Conservation (phyloP, 768 basidiomycete species). For the Suillus weaverae region DNA sequence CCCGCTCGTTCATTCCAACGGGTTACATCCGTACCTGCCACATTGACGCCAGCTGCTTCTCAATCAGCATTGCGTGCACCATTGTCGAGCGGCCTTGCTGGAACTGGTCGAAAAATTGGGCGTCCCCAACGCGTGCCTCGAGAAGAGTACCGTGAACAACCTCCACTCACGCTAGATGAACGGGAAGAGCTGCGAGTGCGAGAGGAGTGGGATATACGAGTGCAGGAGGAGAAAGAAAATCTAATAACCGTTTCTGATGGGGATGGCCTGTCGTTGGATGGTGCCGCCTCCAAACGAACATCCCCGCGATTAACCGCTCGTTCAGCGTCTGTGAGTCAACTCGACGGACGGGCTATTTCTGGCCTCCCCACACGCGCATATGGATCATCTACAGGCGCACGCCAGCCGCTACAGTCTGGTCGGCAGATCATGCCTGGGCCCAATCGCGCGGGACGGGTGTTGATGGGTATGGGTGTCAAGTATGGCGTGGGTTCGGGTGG, state of each 20-base stretch:
- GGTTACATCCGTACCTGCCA: slow-evolving; percentile 59
- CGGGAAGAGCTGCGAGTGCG: slow-evolving; percentile 34
- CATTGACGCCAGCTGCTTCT: slow-evolving; percentile 28
- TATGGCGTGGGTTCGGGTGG: slow-evolving; percentile 30
- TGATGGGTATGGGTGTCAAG: slow-evolving; percentile 45
- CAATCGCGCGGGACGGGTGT: slow-evolving; percentile 48
- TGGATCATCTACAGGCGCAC: slow-evolving; percentile 23
- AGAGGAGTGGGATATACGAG: slow-evolving; percentile 29
- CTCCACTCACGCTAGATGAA: slow-evolving; percentile 29
- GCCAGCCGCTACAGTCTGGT: slow-evolving; percentile 40
- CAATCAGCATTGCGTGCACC: slow-evolving; percentile 31
- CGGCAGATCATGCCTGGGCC: slow-evolving; percentile 46
- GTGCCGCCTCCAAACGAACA: slow-evolving; percentile 18
- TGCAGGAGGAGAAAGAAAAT: slow-evolving; percentile 44
- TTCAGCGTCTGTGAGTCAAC: slow-evolving; percentile 33
- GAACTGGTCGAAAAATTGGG: slow-evolving; percentile 34
- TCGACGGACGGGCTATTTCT: slow-evolving; percentile 36
- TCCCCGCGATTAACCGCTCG: slow-evolving; percentile 32
- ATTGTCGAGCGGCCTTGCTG: slow-evolving; percentile 32
- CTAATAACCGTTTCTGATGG: slow-evolving; percentile 28
- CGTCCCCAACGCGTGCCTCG: slow-evolving; percentile 39
- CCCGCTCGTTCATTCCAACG: slow-evolving; percentile 61
- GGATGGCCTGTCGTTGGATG: slow-evolving; percentile 27
- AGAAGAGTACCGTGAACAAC: slow-evolving; percentile 34
- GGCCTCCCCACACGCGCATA: slow-evolving; percentile 34